phyloP scores from a whole-genome alignment of 2,329 filamentous ascomycete species.

The Apiospora rasikravindrae region DNA sequence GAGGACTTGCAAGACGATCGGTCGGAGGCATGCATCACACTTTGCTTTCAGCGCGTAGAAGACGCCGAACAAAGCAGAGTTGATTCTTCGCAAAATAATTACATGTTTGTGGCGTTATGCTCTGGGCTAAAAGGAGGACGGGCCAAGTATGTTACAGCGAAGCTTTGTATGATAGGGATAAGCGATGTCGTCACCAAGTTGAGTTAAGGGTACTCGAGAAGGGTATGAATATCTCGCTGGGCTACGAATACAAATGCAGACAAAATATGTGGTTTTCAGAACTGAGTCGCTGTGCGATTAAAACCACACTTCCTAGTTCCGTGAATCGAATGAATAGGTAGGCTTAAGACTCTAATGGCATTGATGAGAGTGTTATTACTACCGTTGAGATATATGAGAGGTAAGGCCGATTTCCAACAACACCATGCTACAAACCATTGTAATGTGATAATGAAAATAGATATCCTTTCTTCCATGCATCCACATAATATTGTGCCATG shows the following conservation, averaged over 20 bases:
- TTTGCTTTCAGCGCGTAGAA: slow-evolving; percentile 10
- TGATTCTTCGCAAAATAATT: background rate
- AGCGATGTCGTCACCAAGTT: background rate
- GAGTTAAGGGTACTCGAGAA: background rate
- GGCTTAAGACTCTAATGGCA: background rate
- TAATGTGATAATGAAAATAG: background rate
- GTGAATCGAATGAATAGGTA: background rate
- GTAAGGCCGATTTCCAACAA: background rate
- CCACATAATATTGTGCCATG: background rate
- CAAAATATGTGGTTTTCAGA: background rate
- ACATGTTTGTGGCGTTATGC: background rate
- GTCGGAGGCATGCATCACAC: background rate
- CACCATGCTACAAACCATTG: background rate
- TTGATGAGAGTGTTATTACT: background rate
- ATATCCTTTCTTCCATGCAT: background rate
- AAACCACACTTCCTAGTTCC: background rate
- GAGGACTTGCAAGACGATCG: background rate
- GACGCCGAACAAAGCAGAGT: slow-evolving; percentile 10
- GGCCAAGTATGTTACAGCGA: background rate
- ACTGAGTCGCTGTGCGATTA: background rate
- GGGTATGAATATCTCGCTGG: background rate
- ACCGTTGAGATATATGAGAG: background rate
- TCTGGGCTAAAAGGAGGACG: background rate
- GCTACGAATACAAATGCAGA: background rate
- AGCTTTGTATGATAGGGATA: background rate